Conservation (phyloP, 805 yeast species). For the Ascoidea tarda region DNA sequence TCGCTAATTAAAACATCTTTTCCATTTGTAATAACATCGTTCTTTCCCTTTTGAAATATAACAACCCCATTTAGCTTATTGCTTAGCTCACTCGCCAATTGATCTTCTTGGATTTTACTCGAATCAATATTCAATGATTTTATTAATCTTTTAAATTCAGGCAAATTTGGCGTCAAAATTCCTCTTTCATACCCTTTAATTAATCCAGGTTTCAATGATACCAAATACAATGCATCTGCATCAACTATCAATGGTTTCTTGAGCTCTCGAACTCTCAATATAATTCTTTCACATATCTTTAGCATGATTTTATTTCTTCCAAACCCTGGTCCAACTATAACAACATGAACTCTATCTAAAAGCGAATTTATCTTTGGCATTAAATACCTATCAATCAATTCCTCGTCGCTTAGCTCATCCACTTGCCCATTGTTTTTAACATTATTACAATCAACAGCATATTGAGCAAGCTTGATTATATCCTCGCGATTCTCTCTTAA, state of each 20-base stretch:
- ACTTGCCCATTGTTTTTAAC: constrained; percentile 14
- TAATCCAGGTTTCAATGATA: constrained; percentile 42
- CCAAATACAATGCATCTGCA: constrained; percentile 74
- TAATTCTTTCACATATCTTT: constrained; percentile 38
- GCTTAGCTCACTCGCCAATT: constrained; percentile 28
- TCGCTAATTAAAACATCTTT: constrained; percentile 27
- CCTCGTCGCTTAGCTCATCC: constrained; percentile 13
- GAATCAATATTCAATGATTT: constrained; percentile 28
- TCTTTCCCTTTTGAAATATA: constrained; percentile 59
- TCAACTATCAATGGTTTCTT: constrained; percentile 65
- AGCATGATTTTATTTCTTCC: constrained; percentile 72
- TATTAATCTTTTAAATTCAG: constrained; percentile 63
- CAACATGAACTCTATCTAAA: constrained; percentile 58
- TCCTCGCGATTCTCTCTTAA: constrained; percentile 27
- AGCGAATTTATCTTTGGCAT: constrained; percentile 41
- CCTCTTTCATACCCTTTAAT: constrained; percentile 43
- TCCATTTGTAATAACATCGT: constrained; percentile 49
- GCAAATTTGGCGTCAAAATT: constrained; percentile 78
- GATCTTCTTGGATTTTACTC: constrained; percentile 7
- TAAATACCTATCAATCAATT: constrained; percentile 27
- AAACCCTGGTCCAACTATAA: constrained; percentile 88
- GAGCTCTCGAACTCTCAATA: constrained; percentile 36
- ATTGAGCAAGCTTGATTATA: too few relatives aligned
- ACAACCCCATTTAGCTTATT: constrained; percentile 38
- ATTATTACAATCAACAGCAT: constrained; percentile 4